phyloP scores from a whole-genome alignment of 768 basidiomycete genomes.

The Lyophyllum decastes region DNA sequence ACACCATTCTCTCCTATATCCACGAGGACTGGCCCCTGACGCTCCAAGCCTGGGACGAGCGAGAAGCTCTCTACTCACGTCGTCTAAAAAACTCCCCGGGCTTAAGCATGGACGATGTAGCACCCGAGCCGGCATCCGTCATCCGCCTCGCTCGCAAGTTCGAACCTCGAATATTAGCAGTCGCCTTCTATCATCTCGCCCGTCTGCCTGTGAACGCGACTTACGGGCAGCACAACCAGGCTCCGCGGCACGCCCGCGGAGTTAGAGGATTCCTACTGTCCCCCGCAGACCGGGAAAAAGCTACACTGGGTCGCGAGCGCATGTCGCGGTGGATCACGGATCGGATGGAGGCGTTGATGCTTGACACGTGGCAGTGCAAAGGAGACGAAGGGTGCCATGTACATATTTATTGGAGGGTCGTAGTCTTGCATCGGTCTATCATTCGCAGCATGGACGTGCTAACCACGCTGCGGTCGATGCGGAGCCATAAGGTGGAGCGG shows the following conservation, averaged over 20 bases:
- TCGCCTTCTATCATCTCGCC: conserved; percentile 22
- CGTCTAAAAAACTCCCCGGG: conserved; percentile 20
- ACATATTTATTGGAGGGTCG: conserved; percentile 25
- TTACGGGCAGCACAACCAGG: conserved; percentile 21
- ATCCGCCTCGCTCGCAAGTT: conserved; percentile 25
- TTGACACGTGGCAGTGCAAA: conserved; percentile 24
- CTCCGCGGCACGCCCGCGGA: conserved; percentile 19
- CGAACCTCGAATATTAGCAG: conserved; percentile 18
- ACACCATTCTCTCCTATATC: conserved; percentile 24
- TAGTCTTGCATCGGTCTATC: conserved; percentile 21
- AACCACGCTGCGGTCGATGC: conserved; percentile 21
- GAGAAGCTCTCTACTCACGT: conserved; percentile 23
- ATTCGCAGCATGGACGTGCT: conserved; percentile 24
- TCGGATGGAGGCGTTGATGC: conserved; percentile 18
- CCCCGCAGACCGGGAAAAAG: conserved; percentile 21
- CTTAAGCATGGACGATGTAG: conserved; percentile 26
- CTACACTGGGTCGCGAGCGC: conserved; percentile 22
- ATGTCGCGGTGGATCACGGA: conserved; percentile 24
- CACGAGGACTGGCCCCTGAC: conserved; percentile 25
- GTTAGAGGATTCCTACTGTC: conserved; percentile 20
- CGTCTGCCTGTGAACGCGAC: conserved; percentile 23
- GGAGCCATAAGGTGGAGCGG: conserved; percentile 22
- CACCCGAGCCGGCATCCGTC: conserved; percentile 24
- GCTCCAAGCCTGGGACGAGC: conserved; percentile 26
- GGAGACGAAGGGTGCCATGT: conserved; percentile 18